Evolutionary conservation across 208 protist species (phyloP).

Genomic region (Acanthamoeba lenticulata): DNA sequence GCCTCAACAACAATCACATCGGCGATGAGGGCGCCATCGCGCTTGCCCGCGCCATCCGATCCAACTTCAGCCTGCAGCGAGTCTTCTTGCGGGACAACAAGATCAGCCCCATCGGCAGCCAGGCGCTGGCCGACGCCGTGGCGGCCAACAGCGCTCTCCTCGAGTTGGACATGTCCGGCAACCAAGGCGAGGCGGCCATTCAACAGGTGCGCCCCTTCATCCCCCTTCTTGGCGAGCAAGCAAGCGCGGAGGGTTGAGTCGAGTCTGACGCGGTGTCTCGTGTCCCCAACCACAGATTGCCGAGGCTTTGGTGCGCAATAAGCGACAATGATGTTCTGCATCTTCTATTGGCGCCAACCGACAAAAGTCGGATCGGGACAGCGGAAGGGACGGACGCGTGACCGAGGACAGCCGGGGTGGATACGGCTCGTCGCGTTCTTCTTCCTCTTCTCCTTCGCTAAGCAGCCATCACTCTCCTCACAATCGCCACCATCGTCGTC

Average conservation of each 20-base stretch:
- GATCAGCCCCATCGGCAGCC: neutral
- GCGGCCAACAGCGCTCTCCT: neutral
- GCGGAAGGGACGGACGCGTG: too few relatives aligned
- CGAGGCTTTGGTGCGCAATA: neutral
- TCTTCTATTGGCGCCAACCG: too few relatives aligned
- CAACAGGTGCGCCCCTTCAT: neutral
- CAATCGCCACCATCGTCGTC: too few relatives aligned
- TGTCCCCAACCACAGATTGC: neutral
- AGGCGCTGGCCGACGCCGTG: slow-evolving; percentile 10
- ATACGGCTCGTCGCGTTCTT: too few relatives aligned
- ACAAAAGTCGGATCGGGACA: too few relatives aligned
- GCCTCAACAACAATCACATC: neutral
- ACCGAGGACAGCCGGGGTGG: too few relatives aligned
- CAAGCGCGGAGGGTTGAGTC: too few relatives aligned
- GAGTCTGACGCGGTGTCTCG: too few relatives aligned
- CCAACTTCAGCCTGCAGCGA: neutral
- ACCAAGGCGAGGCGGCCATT: neutral
- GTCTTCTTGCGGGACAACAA: neutral
- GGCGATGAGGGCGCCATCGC: neutral
- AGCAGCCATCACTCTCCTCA: too few relatives aligned
- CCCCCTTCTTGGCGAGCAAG: too few relatives aligned
- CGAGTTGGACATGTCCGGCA: neutral
- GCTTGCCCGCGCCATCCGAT: neutral
- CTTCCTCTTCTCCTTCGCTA: too few relatives aligned
- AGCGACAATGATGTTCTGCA: neutral